Evolutionary conservation across 2,329 filamentous ascomycete genomes (phyloP).

Genomic region (Penicillium fuscoglaucum): DNA sequence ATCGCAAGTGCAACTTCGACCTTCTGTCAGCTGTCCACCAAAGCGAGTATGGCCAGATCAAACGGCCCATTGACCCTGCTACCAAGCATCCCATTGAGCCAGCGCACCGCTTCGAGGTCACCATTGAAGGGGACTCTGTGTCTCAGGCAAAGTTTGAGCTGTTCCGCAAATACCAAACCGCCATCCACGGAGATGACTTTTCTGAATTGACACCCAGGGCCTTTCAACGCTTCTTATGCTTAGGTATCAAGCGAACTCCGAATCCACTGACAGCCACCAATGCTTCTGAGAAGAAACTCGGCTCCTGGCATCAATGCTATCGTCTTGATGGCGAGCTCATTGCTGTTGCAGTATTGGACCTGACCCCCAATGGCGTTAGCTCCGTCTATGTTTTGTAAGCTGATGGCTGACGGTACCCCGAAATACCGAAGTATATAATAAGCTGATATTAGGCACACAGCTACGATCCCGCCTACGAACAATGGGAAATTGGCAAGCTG

Average conservation of each 20-base stretch:
- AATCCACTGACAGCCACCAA: constrained; percentile 30
- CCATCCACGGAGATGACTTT: constrained; percentile 48
- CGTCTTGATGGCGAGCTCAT: constrained; percentile 51
- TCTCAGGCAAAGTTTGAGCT: constrained; percentile 51
- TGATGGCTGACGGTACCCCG: not conserved
- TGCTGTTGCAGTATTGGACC: constrained; percentile 51
- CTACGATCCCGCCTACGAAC: constrained; percentile 61
- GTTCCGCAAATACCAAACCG: constrained; percentile 50
- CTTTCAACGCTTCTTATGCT: constrained; percentile 51
- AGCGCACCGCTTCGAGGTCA: constrained; percentile 51
- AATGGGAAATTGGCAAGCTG: constrained; percentile 64
- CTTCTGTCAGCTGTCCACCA: constrained; percentile 44
- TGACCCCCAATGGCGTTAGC: constrained; percentile 50
- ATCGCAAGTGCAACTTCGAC: constrained; percentile 47
- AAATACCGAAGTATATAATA: not conserved
- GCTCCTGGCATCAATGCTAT: constrained; percentile 54
- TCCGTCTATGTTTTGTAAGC: constrained; percentile 53
- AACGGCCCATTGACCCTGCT: constrained; percentile 46
- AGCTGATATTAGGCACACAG: constrained; percentile 27
- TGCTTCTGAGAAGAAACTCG: constrained; percentile 45
- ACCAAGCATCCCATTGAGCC: constrained; percentile 49
- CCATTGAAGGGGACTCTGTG: constrained; percentile 48
- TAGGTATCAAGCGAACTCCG: constrained; percentile 44
- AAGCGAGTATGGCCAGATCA: constrained; percentile 46
- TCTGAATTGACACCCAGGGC: constrained; percentile 46